Evolutionary conservation across 208 protist genomes (phyloP), one percentile per base, ranked within the genome.

Genomic region (Trypanosoma scelopori): DNA sequence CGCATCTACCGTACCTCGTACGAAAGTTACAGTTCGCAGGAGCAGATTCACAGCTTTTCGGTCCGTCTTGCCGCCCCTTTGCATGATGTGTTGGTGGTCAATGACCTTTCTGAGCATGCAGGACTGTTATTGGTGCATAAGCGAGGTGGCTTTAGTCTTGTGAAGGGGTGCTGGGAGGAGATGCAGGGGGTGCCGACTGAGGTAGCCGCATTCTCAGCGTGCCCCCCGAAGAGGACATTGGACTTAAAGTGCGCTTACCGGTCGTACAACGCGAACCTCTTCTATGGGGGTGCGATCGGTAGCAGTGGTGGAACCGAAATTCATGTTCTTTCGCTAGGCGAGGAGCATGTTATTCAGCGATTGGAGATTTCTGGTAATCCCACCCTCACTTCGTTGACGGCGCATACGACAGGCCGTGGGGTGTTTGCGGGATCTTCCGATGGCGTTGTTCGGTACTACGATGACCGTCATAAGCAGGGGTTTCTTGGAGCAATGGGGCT

Each of bases 371-470:
- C 85, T 20, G 85, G 87, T 59, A 82, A 82, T 66, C 76, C 90
- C 11, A 55, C 55, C 18, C 64, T 95, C 48, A 95, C 86, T 16
- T 80, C 73, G 15, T 75, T 95, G 6, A 72, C 73, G 16, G 73
- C 79, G 22, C 80, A 91, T 77, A 87, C 87, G 51, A 89, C 83
- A 13, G 76, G 79, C 52, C 87, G 85, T 45, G 81, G 76, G 2
- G 72, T 95, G 35, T 69, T 93, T 55, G 87, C 87, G 6, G 87
- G 90, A 48, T 93, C 84, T 39, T 69, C 74, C n/a, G 87, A 95
- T 65, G 81, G 85, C 27, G 75, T 86, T 20, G 85, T 95, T 37
- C 83, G 84, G 47, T 95, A 93, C 74, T 95, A 93, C 73, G 90
- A 95, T 60, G 87, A 95, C 59, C 82, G 90, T 12, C 87, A 90